Evolutionary conservation across 2,329 filamentous ascomycete species (phyloP).

Genomic region (Apiospora hydei): DNA sequence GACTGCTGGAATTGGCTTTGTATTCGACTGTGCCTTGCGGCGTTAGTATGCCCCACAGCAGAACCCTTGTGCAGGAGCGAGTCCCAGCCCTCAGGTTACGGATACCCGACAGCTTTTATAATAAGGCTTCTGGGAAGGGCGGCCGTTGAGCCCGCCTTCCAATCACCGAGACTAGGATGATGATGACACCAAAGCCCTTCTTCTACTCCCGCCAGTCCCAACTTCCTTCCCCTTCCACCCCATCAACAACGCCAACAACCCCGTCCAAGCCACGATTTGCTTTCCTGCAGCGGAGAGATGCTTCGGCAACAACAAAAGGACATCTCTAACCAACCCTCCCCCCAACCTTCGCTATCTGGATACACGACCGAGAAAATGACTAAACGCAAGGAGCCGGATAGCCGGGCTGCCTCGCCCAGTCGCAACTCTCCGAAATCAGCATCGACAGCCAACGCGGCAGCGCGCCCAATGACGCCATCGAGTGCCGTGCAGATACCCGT

Average conservation of each 20-base stretch:
- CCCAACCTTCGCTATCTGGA: constrained; percentile 25
- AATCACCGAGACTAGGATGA: constrained; percentile 31
- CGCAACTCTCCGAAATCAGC: constrained; percentile 41
- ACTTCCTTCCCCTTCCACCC: constrained; percentile 30
- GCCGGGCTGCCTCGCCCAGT: constrained; percentile 35
- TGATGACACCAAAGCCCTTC: constrained; percentile 51
- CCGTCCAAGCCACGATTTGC: constrained; percentile 23
- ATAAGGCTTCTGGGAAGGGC: constrained; percentile 13
- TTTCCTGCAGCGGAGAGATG: constrained; percentile 34
- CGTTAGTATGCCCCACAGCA: constrained; percentile 15
- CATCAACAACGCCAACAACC: constrained; percentile 27
- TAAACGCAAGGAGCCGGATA: constrained; percentile 38
- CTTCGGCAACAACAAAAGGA: constrained; percentile 12
- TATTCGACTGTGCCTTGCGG: constrained; percentile 15
- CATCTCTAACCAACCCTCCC: neutral
- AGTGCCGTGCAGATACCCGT: constrained; percentile 64
- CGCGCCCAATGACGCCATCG: constrained; percentile 50
- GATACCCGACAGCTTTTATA: constrained; percentile 7
- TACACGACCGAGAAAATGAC: constrained; percentile 32
- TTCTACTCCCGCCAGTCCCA: constrained; percentile 45
- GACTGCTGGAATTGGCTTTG: constrained; percentile 14
- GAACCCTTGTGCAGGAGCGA: constrained; percentile 17
- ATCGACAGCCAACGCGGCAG: constrained; percentile 35
- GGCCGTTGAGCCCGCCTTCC: constrained; percentile 19
- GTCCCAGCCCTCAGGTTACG: constrained; percentile 19